Conservation (phyloP, 139 green algal species). For the Bryopsis sp. region DNA sequence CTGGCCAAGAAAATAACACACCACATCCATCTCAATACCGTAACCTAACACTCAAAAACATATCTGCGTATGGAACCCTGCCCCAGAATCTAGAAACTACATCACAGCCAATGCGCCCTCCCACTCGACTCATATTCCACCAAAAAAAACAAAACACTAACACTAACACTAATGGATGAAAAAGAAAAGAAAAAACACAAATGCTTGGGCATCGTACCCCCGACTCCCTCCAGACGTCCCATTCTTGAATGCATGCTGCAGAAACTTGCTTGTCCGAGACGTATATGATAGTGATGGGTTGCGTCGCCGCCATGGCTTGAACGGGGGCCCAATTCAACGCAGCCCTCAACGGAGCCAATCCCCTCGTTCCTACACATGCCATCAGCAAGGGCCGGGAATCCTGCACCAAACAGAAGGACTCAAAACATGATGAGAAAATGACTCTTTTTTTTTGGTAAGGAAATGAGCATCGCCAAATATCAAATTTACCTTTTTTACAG, state of each 20-base stretch:
- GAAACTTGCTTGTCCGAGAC: conserved; percentile 26
- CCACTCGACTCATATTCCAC: not conserved
- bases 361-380: conserved; percentile 43
- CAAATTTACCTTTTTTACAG: not conserved
- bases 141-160: not conserved
- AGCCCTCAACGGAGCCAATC: conserved; percentile 50
- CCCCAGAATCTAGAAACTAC: not conserved
- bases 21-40: no score
- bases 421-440: conserved; percentile 3
- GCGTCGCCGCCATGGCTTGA: conserved; percentile 54
- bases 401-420: conserved; percentile 22
- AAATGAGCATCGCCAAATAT: not conserved
- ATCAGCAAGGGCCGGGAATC: conserved; percentile 54
- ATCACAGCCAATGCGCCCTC: not conserved
- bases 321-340: conserved; percentile 62
- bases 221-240: conserved; percentile 64
- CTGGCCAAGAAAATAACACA: no score
- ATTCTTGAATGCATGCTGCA: conserved; percentile 65
- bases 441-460: no score
- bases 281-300: conserved; percentile 32
- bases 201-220: conserved; percentile 38
- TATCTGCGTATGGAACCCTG: not conserved
- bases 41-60: conserved; percentile 3
- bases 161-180: conserved; percentile 10
- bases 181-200: not conserved